phyloP scores from a whole-genome alignment of 2,329 filamentous ascomycete genomes.

The Nemania bipapillata region DNA sequence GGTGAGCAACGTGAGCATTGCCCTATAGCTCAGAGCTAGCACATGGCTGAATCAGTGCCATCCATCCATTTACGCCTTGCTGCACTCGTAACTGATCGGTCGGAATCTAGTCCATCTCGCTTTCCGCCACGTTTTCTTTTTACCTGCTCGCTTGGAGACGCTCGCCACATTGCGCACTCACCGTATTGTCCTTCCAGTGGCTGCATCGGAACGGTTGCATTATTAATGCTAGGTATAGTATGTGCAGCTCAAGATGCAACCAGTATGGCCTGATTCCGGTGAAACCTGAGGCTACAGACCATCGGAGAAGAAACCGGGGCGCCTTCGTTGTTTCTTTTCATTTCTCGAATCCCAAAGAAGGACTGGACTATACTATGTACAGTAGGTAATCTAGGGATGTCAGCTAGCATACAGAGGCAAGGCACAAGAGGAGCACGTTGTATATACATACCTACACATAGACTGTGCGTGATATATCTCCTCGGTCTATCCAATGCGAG shows the following conservation, averaged over 20 bases:
- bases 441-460: too few species aligned
- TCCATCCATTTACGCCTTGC: too few species aligned
- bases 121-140: neutral
- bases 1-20: neutral
- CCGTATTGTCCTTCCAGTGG: neutral
- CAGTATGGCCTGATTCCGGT: slow-evolving; percentile 5
- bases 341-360: neutral
- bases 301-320: neutral
- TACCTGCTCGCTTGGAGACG: neutral
- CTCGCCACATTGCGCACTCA: neutral
- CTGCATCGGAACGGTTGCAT: neutral
- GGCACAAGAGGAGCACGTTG: too few species aligned
- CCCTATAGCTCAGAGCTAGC: too few species aligned
- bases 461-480: too few species aligned
- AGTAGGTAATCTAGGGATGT: too few species aligned
- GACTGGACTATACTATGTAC: too few species aligned
- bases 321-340: neutral
- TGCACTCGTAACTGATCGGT: neutral
- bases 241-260: neutral
- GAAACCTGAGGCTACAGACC: neutral
- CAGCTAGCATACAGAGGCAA: too few species aligned
- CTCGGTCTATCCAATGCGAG: too few species aligned
- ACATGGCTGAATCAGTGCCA: too few species aligned
- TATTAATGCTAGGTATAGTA: neutral
- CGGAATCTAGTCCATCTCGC: neutral